Evolutionary conservation across 2,329 filamentous ascomycete genomes (phyloP), one percentile per base, ranked within the genome.

Genomic region (Calycina herbarum): DNA sequence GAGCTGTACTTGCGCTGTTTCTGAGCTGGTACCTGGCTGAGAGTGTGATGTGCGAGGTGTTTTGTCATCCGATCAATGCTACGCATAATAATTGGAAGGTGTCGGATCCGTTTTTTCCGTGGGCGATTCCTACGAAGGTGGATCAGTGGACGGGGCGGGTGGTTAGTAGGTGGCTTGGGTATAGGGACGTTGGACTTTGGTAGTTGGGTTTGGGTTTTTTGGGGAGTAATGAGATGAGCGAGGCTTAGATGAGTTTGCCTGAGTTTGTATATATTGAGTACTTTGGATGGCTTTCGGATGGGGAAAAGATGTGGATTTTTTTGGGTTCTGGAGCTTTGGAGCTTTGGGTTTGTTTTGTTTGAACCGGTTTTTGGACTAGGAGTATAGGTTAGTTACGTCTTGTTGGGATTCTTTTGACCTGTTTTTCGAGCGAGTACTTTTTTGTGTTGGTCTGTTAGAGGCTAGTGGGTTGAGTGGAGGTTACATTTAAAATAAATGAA

Each of bases 31-130:
- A 82, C 64, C 72, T 79, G 4, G 74, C 80, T n/a, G 87, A 89
- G 73, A 79, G 79, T 0, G 73, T 77, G 31, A 83, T 85, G 77
- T 89, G 85, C 74, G 77, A 74, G 48, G 68, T 77, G 6, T 89
- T 83, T 76, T 87, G 85, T 72, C 82, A 82, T 17, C 84, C 85
- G 1, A 73, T 77, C n/a, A 79, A 79, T 38, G 87, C 86, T 69
- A 79, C 13, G 59, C 61, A 74, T 66, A 58, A 77, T 72, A 78
- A 81, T 42, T 88, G 84, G 84, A 83, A 82, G 33, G 79, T 81
- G 11, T 80, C 84, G 57, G 86, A 88, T 73, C 86, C 86, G 0
- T 81, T 82, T 31, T 89, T 86, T 75, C 86, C 86, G n/a, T 80
- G 79, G 48, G 84, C 85, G 1, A 79, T 89, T 57, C 86, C 86